Evolutionary conservation across 1,284 basidiomycete species (phyloP).

Genomic region (Rhodotorula sp.): DNA sequence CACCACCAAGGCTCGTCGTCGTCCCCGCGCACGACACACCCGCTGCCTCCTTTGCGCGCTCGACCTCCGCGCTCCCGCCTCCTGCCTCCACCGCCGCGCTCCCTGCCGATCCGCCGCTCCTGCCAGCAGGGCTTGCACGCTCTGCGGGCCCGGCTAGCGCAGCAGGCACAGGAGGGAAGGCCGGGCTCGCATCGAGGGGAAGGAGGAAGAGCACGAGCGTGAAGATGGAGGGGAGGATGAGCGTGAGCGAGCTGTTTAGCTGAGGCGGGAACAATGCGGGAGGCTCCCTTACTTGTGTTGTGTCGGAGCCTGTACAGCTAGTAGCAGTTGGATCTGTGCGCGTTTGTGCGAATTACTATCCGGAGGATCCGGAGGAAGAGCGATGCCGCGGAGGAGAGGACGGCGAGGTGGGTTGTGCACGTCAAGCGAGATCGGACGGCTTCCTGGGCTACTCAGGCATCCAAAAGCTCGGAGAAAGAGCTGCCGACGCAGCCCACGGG

Average conservation of each 20-base stretch:
- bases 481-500: too few relatives aligned
- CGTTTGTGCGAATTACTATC: too few relatives aligned
- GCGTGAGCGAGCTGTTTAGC: conserved; percentile 25
- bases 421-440: too few relatives aligned
- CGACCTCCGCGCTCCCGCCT: not conserved
- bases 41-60: not conserved
- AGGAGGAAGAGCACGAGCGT: conserved; percentile 13
- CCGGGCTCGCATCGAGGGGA: not conserved
- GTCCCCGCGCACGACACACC: not conserved
- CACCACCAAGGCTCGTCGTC: conserved; percentile 1
- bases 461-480: too few relatives aligned
- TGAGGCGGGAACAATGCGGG: not conserved
- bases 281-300: not conserved
- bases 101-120: conserved; percentile 1
- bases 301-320: not conserved
- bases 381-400: too few relatives aligned
- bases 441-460: too few relatives aligned
- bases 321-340: too few relatives aligned
- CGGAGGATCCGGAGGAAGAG: too few relatives aligned
- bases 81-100: not conserved
- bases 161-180: too few relatives aligned
- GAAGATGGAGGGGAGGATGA: conserved; percentile 33
- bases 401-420: too few relatives aligned
- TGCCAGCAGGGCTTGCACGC: conserved; percentile 8
- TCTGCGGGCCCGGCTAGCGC: not conserved